Evolutionary conservation across 2,329 filamentous ascomycete genomes (phyloP).

Genomic region (Akanthomyces muscarius): DNA sequence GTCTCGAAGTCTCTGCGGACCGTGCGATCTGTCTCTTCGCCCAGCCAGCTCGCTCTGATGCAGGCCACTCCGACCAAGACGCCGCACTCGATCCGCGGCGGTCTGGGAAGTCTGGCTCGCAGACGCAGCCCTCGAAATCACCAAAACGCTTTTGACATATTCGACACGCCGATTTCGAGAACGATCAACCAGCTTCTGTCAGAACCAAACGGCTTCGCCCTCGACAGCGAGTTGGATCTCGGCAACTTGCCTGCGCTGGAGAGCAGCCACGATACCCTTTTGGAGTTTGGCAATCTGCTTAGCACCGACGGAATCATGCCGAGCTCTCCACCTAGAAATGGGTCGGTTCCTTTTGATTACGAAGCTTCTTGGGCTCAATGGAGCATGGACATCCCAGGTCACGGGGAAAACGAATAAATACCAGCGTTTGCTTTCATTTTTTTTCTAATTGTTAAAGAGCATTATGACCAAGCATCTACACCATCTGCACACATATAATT

Average conservation of each 20-base stretch:
- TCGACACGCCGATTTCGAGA: conserved; percentile 57
- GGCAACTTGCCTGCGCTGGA: conserved; percentile 37
- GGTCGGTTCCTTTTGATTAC: conserved; percentile 29
- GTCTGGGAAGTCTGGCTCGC: conserved; percentile 31
- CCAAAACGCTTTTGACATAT: conserved; percentile 36
- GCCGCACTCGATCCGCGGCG: conserved; percentile 29
- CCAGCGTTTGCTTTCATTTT: background rate
- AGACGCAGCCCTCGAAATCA: conserved; percentile 42
- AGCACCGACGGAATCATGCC: conserved; percentile 45
- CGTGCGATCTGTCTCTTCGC: conserved; percentile 41
- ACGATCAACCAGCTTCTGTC: conserved; percentile 62
- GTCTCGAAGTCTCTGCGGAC: conserved; percentile 55
- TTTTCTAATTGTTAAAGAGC: background rate
- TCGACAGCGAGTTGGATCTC: conserved; percentile 43
- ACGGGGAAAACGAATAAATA: conserved; percentile 6
- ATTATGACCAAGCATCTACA: background rate
- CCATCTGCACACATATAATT: background rate
- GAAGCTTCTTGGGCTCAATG: conserved; percentile 17
- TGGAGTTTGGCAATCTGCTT: conserved; percentile 48
- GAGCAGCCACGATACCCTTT: conserved; percentile 30
- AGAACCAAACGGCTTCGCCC: conserved; percentile 46
- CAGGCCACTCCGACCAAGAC: conserved; percentile 49
- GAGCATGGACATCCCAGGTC: conserved; percentile 10
- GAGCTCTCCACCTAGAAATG: conserved; percentile 43
- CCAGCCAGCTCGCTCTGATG: conserved; percentile 37